Evolutionary conservation across 805 yeast genomes (phyloP).

Genomic region (Zygoascus ofunaensis): DNA sequence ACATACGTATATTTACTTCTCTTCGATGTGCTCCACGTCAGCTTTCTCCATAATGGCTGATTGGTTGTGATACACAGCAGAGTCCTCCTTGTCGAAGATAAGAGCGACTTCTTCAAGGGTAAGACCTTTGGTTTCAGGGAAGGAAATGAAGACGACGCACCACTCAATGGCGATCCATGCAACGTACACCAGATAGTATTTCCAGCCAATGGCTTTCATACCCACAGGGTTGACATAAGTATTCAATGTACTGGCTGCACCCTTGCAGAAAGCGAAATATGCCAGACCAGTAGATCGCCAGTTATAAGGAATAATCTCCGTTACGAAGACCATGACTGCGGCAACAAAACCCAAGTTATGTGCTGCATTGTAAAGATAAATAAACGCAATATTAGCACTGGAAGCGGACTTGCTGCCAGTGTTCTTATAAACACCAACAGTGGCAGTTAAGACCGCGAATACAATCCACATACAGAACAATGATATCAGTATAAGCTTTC

Average conservation of each 20-base stretch:
- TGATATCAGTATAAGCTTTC: slow-evolving; percentile 3
- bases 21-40: no score
- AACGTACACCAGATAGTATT: slow-evolving; percentile 39
- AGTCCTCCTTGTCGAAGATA: no score
- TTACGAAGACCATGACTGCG: slow-evolving; percentile 10
- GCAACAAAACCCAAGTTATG: slow-evolving; percentile 4
- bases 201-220: slow-evolving; percentile 36
- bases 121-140: slow-evolving; percentile 36
- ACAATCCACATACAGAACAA: slow-evolving; percentile 17
- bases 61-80: no score
- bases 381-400: slow-evolving; percentile 4
- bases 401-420: neutral
- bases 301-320: slow-evolving; percentile 19
- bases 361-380: slow-evolving; percentile 2
- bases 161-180: slow-evolving; percentile 28
- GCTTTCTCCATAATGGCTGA: no score
- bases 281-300: slow-evolving; percentile 36
- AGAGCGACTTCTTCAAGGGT: slow-evolving; percentile 40
- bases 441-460: slow-evolving; percentile 41
- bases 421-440: neutral
- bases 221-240: slow-evolving; percentile 33
- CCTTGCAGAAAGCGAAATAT: slow-evolving; percentile 15
- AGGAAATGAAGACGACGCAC: slow-evolving; percentile 27
- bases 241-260: slow-evolving; percentile 17
- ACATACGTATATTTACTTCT: no score